Evolutionary conservation across 805 yeast species (phyloP), one percentile per base, ranked within the genome.

Genomic region (Candida maltosa): DNA sequence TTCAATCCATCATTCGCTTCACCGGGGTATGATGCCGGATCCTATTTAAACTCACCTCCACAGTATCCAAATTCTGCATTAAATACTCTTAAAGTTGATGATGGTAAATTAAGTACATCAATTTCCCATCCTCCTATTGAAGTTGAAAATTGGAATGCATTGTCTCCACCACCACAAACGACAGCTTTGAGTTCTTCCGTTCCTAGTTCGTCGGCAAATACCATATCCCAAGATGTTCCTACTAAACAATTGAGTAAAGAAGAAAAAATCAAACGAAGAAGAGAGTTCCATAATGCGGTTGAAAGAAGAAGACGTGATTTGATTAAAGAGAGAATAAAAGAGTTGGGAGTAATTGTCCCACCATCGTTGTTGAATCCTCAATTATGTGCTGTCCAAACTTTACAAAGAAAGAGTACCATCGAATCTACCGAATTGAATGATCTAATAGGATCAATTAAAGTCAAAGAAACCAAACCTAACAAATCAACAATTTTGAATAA

Each of bases 231-330:
- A n/a, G 52, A 48, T 2, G 38, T 48, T 4, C 51, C 63, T 6
- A 52, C 67, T 3, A 65, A 61, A 37, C 68, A 59, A 37, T 48
- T 68, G 42, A 58, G 74, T 4, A 78, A 77, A 49, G 94, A 83
- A 35, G 87, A 83, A 40, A 84, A 83, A 51, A 56, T 84, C 35
- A 75, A 78, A 41, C 72, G 95, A 43, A 73, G 96, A 43, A 66
- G 95, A 40, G 96, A 88, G 53, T 81, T 87, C 42, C 97, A 89
- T 58, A 89, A 89, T 54, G 96, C 95, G 1, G 97, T 89, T 4
- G 97, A 89, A 58, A 73, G 96, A 49, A 72, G 96, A 47, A 74
- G 97, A 52, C 72, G 97, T 43, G 97, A 91, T 56, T 69, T 87
- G 47, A 89, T 89, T 51, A 88, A 89, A 55, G 94, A 85, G 51